Conservation (phyloP, 495 filamentous ascomycete species). For the Delitschia confertaspora region DNA sequence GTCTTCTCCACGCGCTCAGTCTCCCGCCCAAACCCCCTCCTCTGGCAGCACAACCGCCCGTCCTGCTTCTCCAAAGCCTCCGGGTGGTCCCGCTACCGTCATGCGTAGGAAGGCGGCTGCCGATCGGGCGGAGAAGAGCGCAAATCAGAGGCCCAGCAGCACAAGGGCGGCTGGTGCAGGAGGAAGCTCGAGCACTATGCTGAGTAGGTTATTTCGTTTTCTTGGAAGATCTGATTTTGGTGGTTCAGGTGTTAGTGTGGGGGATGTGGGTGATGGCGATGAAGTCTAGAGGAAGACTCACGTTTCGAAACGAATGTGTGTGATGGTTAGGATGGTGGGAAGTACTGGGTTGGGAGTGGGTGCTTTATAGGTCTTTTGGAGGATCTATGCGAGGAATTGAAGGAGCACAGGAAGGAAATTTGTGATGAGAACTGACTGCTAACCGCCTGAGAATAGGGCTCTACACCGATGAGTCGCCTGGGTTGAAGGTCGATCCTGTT, state of each 20-base stretch:
- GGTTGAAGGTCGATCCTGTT: conserved; percentile 92
- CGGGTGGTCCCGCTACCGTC: conserved; percentile 90
- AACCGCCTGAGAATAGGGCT: conserved; percentile 47
- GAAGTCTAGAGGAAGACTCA: no score
- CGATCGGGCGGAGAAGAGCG: conserved; percentile 88
- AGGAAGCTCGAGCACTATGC: conserved; percentile 94
- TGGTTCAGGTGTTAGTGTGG: no score
- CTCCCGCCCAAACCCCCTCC: conserved; percentile 41
- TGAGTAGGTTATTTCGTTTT: conserved; percentile 56
- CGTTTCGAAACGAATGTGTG: neutral
- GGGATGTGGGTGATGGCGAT: no score
- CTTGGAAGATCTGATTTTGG: no score
- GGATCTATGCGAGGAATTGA: neutral
- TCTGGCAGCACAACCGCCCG: conserved; percentile 61
- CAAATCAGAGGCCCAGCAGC: conserved; percentile 81
- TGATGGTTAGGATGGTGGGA: neutral
- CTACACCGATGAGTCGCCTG: conserved; percentile 98
- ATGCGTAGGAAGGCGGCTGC: conserved; percentile 89
- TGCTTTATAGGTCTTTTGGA: neutral
- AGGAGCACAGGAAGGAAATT: neutral
- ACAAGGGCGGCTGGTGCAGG: conserved; percentile 90
- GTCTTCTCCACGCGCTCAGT: conserved; percentile 68
- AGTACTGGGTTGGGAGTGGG: no score
- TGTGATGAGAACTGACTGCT: conserved; percentile 9
- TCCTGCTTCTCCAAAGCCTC: conserved; percentile 75